Evolutionary conservation across 2,329 filamentous ascomycete species (phyloP).

Genomic region (Ceratocystis ficicola): DNA sequence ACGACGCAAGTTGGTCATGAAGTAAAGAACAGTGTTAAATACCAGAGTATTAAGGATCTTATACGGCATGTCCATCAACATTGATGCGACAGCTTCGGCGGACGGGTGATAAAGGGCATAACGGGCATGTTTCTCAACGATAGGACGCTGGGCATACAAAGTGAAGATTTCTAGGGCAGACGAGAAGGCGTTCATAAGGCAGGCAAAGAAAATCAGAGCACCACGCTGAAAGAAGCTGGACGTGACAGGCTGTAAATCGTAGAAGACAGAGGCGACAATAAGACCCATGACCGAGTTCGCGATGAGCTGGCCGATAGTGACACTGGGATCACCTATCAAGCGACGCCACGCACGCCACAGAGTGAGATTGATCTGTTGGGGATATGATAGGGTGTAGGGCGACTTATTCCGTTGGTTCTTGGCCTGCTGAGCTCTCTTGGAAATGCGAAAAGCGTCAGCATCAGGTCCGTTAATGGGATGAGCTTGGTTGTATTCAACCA

Average conservation of each 20-base stretch:
- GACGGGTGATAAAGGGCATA: slow-evolving; percentile 86
- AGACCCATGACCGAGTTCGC: slow-evolving; percentile 66
- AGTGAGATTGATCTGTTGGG: slow-evolving; percentile 66
- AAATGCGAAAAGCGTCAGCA: slow-evolving; percentile 45
- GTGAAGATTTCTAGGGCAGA: slow-evolving; percentile 73
- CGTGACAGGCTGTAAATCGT: slow-evolving; percentile 54
- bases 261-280: slow-evolving; percentile 71
- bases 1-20: slow-evolving; percentile 70
- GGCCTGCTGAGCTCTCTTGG: slow-evolving; percentile 43
- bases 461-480: slow-evolving; percentile 46
- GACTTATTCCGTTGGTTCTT: slow-evolving; percentile 52
- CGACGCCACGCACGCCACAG: slow-evolving; percentile 69
- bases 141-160: slow-evolving; percentile 76
- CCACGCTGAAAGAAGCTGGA: slow-evolving; percentile 66
- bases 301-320: slow-evolving; percentile 56
- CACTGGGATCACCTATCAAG: slow-evolving; percentile 60
- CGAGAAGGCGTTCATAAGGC: slow-evolving; percentile 74
- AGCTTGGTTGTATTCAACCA: slow-evolving; percentile 38
- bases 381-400: slow-evolving; percentile 69
- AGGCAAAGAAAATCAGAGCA: slow-evolving; percentile 74
- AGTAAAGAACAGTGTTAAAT: slow-evolving; percentile 75
- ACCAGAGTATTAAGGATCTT: slow-evolving; percentile 61
- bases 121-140: slow-evolving; percentile 78
- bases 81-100: slow-evolving; percentile 75
- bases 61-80: slow-evolving; percentile 76